These are phyloP conservation scores for Malbranchea zuffiana DNA, from an alignment of 2,329 filamentous ascomycete species.

Conservation along the genomic window DNA sequence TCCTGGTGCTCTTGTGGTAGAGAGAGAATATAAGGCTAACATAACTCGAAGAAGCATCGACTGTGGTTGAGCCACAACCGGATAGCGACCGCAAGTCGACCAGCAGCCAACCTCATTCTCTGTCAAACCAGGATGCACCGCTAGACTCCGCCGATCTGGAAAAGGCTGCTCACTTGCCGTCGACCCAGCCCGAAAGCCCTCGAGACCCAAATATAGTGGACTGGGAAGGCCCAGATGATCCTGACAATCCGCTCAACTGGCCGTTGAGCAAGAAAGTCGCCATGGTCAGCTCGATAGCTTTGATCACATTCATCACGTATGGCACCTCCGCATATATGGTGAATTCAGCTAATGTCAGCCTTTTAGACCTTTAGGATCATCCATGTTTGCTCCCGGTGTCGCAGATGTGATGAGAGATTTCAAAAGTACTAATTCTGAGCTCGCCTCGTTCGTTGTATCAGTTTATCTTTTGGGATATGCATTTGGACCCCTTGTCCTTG, in stretches of 20 bases:
- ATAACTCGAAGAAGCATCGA: slow-evolving; percentile 5
- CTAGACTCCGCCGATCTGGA: slow-evolving; percentile 4
- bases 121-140: neutral
- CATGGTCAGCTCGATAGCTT: slow-evolving; percentile 8
- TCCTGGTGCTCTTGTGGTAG: no score
- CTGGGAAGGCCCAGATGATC: slow-evolving; percentile 21
- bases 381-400: slow-evolving; percentile 38
- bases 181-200: slow-evolving; percentile 1
- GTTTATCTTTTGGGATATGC: slow-evolving; percentile 52
- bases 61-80: slow-evolving; percentile 5
- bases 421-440: slow-evolving; percentile 31
- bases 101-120: slow-evolving; percentile 1
- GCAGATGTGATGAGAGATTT: slow-evolving; percentile 38
- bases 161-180: no score
- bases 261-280: slow-evolving; percentile 20
- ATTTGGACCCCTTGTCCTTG: slow-evolving; percentile 52
- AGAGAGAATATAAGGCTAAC: slow-evolving; percentile 4
- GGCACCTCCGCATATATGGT: neutral
- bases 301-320: slow-evolving; percentile 14
- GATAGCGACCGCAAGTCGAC: slow-evolving; percentile 3
- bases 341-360: neutral
- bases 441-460: slow-evolving; percentile 46
- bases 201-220: slow-evolving; percentile 17
- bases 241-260: slow-evolving; percentile 22
- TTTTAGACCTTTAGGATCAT: slow-evolving; percentile 28